Evolutionary conservation across 148 eudicot species (phyloP).

Genomic region (Vaccinium corymbosum): DNA sequence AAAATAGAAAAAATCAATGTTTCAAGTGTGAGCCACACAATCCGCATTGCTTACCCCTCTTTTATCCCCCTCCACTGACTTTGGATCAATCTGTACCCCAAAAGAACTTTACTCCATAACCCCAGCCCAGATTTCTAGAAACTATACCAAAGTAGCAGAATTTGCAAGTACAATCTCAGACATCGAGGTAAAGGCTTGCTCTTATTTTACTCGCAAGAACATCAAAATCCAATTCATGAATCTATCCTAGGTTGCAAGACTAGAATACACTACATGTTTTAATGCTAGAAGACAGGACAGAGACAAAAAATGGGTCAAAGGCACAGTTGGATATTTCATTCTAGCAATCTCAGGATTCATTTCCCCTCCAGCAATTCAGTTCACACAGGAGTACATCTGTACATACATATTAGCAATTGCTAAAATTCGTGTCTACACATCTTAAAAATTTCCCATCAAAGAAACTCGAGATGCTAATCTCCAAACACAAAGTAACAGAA

Average conservation of each 20-base stretch:
- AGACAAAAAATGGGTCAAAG: not conserved
- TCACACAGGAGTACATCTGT: not conserved
- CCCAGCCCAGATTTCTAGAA: not conserved
- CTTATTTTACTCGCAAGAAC: not conserved
- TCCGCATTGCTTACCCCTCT: not conserved
- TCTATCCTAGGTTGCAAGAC: not conserved
- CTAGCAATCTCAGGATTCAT: not conserved
- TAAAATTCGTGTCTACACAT: too few relatives aligned
- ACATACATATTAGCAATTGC: too few relatives aligned
- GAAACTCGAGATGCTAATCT: too few relatives aligned
- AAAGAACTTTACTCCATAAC: not conserved
- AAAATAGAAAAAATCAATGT: not conserved
- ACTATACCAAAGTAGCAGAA: not conserved
- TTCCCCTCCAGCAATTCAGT: not conserved
- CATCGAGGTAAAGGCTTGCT: not conserved
- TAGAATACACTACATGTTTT: not conserved
- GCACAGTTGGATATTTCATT: not conserved
- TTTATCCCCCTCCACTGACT: not conserved
- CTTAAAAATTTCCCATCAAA: too few relatives aligned
- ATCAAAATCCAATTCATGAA: not conserved
- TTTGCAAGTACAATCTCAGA: not conserved
- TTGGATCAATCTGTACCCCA: constrained; percentile 11
- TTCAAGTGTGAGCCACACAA: not conserved
- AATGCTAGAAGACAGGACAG: not conserved
- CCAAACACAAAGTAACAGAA: too few relatives aligned